These are phyloP conservation scores for Cercospora sp. DNA, from an alignment of 2,329 filamentous ascomycete species.

Conservation along the genomic window DNA sequence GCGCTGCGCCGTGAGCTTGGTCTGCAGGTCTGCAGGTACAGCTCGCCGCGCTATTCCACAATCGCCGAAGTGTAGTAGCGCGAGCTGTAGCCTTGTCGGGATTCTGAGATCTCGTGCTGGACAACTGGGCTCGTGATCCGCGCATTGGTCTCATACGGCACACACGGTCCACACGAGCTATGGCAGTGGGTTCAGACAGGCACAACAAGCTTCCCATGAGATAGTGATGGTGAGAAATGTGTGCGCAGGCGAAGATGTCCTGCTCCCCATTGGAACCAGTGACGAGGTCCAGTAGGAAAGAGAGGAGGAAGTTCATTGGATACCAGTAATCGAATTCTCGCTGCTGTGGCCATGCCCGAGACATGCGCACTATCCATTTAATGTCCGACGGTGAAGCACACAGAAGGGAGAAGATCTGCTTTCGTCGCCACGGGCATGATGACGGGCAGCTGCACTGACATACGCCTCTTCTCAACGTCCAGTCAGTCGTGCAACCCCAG, in stretches of 20 bases:
- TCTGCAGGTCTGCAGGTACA: constrained; percentile 30
- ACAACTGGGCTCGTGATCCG: not conserved
- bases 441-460: constrained; percentile 33
- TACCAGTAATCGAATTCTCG: constrained; percentile 24
- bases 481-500: constrained; percentile 10
- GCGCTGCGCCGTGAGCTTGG: not conserved
- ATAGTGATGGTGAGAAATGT: not conserved
- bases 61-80: not conserved
- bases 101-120: constrained; percentile 2
- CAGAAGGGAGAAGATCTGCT: constrained; percentile 23
- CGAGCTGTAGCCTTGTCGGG: not conserved
- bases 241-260: not conserved
- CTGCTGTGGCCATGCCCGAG: constrained; percentile 11
- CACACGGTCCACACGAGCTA: not conserved
- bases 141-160: not conserved
- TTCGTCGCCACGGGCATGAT: constrained; percentile 23
- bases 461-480: constrained; percentile 30
- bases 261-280: not conserved
- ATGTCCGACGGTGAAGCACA: constrained; percentile 20
- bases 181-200: not conserved
- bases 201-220: not conserved
- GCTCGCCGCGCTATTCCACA: constrained; percentile 6
- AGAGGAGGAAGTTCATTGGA: constrained; percentile 20
- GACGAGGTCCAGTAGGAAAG: not conserved
- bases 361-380: constrained; percentile 5